phyloP scores from a whole-genome alignment of 345 rosid species.

The Pistacia vera region DNA sequence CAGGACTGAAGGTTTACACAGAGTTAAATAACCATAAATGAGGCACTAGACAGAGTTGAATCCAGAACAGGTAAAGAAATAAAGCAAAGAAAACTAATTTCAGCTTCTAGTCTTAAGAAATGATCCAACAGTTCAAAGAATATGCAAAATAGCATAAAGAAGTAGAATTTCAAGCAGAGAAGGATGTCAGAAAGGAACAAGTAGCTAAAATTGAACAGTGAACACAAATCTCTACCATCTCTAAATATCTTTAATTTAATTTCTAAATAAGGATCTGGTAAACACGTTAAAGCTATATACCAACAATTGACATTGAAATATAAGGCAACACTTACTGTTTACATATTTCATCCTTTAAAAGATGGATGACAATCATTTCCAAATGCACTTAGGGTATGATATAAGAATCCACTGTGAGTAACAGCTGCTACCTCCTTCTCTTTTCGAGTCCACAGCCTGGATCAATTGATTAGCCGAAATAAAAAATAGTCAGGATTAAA shows the following conservation, averaged over 20 bases:
- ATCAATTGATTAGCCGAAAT: constrained; percentile 21
- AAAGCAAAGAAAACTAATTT: neutral
- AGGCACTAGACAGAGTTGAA: no score
- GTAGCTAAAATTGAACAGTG: neutral
- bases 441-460: constrained; percentile 72
- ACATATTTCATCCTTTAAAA: constrained; percentile 56
- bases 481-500: neutral
- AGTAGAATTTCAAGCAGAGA: neutral
- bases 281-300: neutral
- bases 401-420: constrained; percentile 69
- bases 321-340: constrained; percentile 46
- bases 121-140: neutral
- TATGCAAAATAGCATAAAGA: neutral
- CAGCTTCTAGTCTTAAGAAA: neutral
- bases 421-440: constrained; percentile 84
- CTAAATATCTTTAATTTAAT: neutral
- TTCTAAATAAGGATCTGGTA: neutral
- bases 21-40: no score
- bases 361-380: constrained; percentile 64
- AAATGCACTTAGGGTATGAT: constrained; percentile 51
- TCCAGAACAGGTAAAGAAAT: no score
- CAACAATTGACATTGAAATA: neutral
- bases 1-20: no score
- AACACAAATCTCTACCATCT: neutral
- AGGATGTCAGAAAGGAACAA: neutral